Evolutionary conservation across 179 eudicot species (phyloP).

Genomic region (Vitellaria paradoxa): DNA sequence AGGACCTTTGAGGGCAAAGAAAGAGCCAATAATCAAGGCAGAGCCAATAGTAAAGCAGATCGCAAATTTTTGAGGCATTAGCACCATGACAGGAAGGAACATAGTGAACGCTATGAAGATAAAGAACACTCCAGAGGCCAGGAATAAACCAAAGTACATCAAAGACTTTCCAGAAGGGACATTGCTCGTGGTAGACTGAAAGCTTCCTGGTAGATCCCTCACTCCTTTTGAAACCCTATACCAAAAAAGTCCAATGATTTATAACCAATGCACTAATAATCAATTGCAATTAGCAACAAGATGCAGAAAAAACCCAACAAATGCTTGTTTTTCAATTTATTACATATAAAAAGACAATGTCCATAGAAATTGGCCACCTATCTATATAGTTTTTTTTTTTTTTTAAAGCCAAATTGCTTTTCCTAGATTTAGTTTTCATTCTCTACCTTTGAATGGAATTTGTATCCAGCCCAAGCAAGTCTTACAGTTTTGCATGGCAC

Average conservation of each 20-base stretch:
- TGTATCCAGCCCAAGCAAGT: neutral
- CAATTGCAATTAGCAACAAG: conserved; percentile 7
- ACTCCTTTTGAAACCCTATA: conserved; percentile 53
- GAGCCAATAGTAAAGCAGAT: conserved; percentile 54
- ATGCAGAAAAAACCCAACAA: neutral
- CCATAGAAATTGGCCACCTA: neutral
- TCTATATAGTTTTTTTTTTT: neutral
- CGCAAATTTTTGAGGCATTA: conserved; percentile 55
- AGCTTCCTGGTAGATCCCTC: conserved; percentile 45
- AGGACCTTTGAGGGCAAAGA: conserved; percentile 58
- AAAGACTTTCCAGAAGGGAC: conserved; percentile 50
- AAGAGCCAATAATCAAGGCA: conserved; percentile 43
- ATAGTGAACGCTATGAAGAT: conserved; percentile 50
- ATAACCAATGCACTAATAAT: neutral
- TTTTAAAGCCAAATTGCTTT: neutral
- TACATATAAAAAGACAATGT: neutral
- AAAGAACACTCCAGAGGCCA: conserved; percentile 46
- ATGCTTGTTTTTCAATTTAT: neutral
- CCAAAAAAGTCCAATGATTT: neutral
- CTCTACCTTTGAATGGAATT: neutral
- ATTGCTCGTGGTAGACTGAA: conserved; percentile 45
- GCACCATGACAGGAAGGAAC: conserved; percentile 57
- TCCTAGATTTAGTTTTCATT: neutral
- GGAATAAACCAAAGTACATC: conserved; percentile 45
- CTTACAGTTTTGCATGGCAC: neutral